Evolutionary conservation across 306 rosid genomes (phyloP), one percentile per base, ranked within the genome.

Genomic region (Quillaja saponaria): DNA sequence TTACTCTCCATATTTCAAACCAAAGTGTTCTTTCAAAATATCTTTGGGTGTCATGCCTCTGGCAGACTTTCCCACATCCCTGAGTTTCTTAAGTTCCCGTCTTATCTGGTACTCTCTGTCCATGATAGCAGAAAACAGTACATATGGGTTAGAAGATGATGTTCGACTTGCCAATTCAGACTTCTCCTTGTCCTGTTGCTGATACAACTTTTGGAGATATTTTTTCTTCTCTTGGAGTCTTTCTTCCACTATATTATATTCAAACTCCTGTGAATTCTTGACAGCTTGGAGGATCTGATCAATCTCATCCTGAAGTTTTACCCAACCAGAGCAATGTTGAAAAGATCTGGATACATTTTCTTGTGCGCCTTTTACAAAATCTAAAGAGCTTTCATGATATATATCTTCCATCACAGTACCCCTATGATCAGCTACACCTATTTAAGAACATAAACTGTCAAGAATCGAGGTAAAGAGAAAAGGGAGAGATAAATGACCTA

Each of bases 71-170:
- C 68, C 82, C 89, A 88, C 84, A 15, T 50, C 81, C 65, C 70
- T 64, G 9, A 82, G 82, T 63, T 86, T 92, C 57, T 0, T 18
- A 2, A 57, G 31, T 75, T 86, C 90, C 40, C 17, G 54, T 39
- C 60, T 70, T 42, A 92, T 81, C 72, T 88, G 99, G 13, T 82
- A 71, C 80, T 76, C 81, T 65, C 87, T 79, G 74, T 71, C 73
- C 55, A 61, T 55, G 52, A 92, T 70, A 60, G 68, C 51, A 63
- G 8, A 46, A 42, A 44, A 69, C 19, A 78, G 75, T 67, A 9
- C 28, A 39, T 61, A 74, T 14, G 77, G 71, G 55, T 54, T 12
- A 8, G 44, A 10, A 53, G 87, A 61, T 8, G 91, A 60, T 19
- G 34, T 18, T n/a, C 52, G 73, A 48, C 66, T 49, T 16, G 80